These are phyloP conservation scores for Kluyveromyces sp. DNA, from an alignment of 1,139 yeast genomes.

Conservation along the genomic window DNA sequence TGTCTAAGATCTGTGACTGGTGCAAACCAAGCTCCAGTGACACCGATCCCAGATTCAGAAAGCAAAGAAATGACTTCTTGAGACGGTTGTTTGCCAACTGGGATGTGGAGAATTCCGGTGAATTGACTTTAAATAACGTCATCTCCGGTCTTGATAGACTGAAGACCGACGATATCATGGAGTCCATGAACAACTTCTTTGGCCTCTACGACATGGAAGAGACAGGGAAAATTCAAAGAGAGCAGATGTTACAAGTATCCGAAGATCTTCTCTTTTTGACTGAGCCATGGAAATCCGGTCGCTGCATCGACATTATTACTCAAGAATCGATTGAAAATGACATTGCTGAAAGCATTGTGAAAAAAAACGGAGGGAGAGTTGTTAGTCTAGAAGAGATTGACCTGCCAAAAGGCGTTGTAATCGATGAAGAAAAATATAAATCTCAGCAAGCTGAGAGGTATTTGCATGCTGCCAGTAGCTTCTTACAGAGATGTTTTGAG, in stretches of 20 bases:
- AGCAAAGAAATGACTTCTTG: slow-evolving; percentile 42
- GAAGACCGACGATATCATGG: slow-evolving; percentile 69
- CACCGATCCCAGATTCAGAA: slow-evolving; percentile 33
- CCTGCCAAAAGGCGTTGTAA: slow-evolving; percentile 52
- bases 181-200: slow-evolving; percentile 70
- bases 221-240: slow-evolving; percentile 62
- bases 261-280: slow-evolving; percentile 82
- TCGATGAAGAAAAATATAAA: slow-evolving; percentile 57
- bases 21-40: slow-evolving; percentile 38
- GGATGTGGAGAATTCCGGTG: slow-evolving; percentile 52
- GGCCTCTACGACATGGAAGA: slow-evolving; percentile 61
- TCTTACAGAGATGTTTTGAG: slow-evolving; percentile 82
- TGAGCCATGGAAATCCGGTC: slow-evolving; percentile 73
- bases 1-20: slow-evolving; percentile 83
- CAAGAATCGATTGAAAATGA: slow-evolving; percentile 54
- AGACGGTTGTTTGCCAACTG: slow-evolving; percentile 61
- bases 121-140: slow-evolving; percentile 61
- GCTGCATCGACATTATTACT: slow-evolving; percentile 52
- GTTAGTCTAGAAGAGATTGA: slow-evolving; percentile 36
- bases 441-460: slow-evolving; percentile 75
- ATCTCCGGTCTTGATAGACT: slow-evolving; percentile 66
- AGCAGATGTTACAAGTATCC: slow-evolving; percentile 73
- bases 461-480: slow-evolving; percentile 78
- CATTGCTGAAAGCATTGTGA: slow-evolving; percentile 52
- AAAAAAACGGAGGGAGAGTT: slow-evolving; percentile 28